Percentiles rank a stretch among this genome's conserved stretches.
Evolutionary conservation across 805 yeast species (phyloP).

Genomic region (Schwanniomyces vanrijiae): DNA sequence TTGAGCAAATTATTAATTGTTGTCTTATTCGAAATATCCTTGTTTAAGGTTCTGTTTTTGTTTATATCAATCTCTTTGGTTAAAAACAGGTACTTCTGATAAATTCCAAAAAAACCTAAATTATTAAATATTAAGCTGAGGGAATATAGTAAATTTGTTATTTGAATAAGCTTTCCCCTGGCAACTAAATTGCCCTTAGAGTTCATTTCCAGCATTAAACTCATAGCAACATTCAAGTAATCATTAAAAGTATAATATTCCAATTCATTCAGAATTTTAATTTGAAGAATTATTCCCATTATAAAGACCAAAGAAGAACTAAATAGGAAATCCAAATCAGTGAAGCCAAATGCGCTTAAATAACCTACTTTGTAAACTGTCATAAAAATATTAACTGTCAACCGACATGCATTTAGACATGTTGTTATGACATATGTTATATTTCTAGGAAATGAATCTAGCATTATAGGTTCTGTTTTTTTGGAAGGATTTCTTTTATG

Average conservation of each 20-base stretch:
- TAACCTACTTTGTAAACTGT: constrained; percentile 16
- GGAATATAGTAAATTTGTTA: constrained; percentile 8
- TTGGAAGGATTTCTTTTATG: constrained; percentile 2
- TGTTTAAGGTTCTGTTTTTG: not conserved
- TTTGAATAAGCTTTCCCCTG: constrained; percentile 15
- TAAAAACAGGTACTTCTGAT: constrained; percentile 3
- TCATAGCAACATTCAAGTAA: constrained; percentile 15
- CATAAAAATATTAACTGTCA: constrained; percentile 23
- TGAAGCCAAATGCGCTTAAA: constrained; percentile 24
- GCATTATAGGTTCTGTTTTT: constrained; percentile 2
- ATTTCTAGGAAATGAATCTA: constrained; percentile 17
- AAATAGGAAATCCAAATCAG: constrained; percentile 26
- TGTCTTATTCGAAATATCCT: not conserved
- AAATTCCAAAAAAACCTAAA: constrained; percentile 3
- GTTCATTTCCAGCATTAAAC: constrained; percentile 19
- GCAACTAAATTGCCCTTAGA: constrained; percentile 21
- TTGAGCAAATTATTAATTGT: not conserved
- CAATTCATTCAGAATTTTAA: constrained; percentile 6
- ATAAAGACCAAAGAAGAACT: constrained; percentile 19
- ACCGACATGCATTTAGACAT: constrained; percentile 18
- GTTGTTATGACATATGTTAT: constrained; percentile 16
- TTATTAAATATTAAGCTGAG: not conserved
- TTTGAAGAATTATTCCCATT: constrained; percentile 18
- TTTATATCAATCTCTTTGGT: not conserved
- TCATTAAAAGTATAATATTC: constrained; percentile 13